phyloP scores from a whole-genome alignment of 1,139 yeast genomes.

The Pichia sp. region DNA sequence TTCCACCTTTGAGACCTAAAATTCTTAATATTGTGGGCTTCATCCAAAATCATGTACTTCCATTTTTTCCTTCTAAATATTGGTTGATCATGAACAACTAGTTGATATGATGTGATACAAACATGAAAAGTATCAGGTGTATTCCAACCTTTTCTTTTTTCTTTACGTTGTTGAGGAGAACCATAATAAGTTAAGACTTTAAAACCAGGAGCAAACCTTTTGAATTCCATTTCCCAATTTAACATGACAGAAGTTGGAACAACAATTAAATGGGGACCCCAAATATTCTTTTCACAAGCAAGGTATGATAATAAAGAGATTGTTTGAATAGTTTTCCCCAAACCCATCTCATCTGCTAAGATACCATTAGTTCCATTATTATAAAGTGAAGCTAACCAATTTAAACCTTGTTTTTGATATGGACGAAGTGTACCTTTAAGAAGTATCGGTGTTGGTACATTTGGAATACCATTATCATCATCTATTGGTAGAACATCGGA shows the following conservation, averaged over 20 bases:
- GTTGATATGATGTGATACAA: conserved; percentile 92
- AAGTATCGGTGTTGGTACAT: conserved; percentile 64
- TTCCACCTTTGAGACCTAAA: conserved; percentile 97
- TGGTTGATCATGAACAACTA: conserved; percentile 93
- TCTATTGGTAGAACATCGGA: conserved; percentile 14
- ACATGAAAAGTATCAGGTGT: conserved; percentile 95
- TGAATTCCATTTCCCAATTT: conserved; percentile 99
- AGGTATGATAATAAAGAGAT: conserved; percentile 79
- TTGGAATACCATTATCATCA: conserved; percentile 41
- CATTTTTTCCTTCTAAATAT: conserved; percentile 88
- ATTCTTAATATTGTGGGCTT: conserved; percentile 96
- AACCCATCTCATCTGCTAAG: conserved; percentile 98
- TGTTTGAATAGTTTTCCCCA: conserved; percentile 91
- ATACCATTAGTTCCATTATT: conserved; percentile 94
- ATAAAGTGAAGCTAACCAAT: conserved; percentile 94
- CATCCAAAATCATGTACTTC: conserved; percentile 96
- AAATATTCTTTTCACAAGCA: conserved; percentile 87
- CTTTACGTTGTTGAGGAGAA: conserved; percentile 95
- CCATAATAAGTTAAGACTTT: conserved; percentile 95
- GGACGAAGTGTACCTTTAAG: conserved; percentile 80
- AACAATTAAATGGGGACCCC: conserved; percentile 97
- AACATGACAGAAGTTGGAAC: conserved; percentile 99
- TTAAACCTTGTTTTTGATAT: conserved; percentile 93
- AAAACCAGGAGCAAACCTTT: conserved; percentile 96
- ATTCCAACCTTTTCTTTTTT: conserved; percentile 96